These are phyloP conservation scores for Talaromyces verruculosus DNA, from an alignment of 2,329 filamentous ascomycete genomes.

Conservation along the genomic window DNA sequence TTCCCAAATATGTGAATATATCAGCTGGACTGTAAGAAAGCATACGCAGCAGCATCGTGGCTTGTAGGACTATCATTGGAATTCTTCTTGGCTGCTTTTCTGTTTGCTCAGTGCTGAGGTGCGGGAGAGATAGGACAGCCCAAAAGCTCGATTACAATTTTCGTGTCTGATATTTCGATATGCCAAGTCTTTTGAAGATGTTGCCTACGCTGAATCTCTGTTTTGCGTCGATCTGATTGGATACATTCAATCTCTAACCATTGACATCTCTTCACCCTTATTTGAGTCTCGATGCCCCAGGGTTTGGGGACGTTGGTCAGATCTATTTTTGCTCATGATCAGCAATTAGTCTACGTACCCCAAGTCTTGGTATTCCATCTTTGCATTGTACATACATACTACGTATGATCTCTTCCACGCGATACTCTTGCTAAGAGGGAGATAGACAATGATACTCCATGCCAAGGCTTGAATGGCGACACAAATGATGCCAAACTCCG, in stretches of 20 bases:
- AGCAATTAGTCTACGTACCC: conserved; percentile 1
- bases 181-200: not conserved
- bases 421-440: not conserved
- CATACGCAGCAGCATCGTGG: not conserved
- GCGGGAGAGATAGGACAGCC: not conserved
- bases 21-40: not conserved
- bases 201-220: not conserved
- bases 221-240: not conserved
- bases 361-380: not conserved
- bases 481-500: conserved; percentile 1
- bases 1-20: conserved; percentile 6
- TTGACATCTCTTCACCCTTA: not conserved
- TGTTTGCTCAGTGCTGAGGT: not conserved
- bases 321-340: conserved; percentile 9
- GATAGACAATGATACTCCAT: not conserved
- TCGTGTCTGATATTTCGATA: not conserved
- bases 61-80: conserved; percentile 7
- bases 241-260: not conserved
- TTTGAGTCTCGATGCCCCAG: not conserved
- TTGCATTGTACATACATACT: too few species aligned
- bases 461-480: not conserved
- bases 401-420: not conserved
- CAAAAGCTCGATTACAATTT: not conserved
- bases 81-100: conserved; percentile 9
- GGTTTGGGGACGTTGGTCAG: not conserved